Evolutionary conservation across 139 green algal species (phyloP), one percentile per base, ranked within the genome.

Genomic region (Axilococcus clingmanii): DNA sequence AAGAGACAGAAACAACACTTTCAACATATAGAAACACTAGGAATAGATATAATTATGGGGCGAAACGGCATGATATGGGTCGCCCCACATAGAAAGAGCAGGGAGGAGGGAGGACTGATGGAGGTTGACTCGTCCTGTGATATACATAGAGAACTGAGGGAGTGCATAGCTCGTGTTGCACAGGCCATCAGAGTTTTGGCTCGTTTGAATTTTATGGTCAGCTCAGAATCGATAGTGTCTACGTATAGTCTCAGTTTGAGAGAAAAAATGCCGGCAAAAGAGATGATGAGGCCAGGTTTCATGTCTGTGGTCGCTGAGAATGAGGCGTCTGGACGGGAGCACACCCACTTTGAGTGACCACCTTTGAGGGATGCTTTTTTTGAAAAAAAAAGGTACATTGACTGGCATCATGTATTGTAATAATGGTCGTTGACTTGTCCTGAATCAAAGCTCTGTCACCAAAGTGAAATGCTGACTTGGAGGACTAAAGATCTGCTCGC

Each of bases 1-100:
- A 83, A 81, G 47, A 75, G 87, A 8, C 81, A 94, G 51, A 82
- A 81, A 51, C 76, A 84, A 45, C 86, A 95, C 54, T 91, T 94
- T 52, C 57, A 71, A 23, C 50, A 43, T 7, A 59, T 94, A 5
- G 57, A 77, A 24, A 60, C 40, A 11, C 37, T 69, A 11, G 77
- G 62, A 68, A 69, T 93, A 11, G 67, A 82, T 32, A 23, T 93
- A 15, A 87, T 94, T 24, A 57, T 93, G 20, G 86, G 86, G 4
- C 77, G 69, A 63, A 93, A 94, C 52, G 86, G 86, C 2, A 54
- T 77, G 3, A 58, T 95, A 0, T 95, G 85, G 86, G 71, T 94
- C 23, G 43, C 59, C 3, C 69, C 80, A 2, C 41, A 61, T 24
- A 49, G 11, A 9, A 32, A 12, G 9, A 49, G 41, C 41, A 49